Conservation (phyloP, 805 yeast species). For the Grigorovia transvaalensis region DNA sequence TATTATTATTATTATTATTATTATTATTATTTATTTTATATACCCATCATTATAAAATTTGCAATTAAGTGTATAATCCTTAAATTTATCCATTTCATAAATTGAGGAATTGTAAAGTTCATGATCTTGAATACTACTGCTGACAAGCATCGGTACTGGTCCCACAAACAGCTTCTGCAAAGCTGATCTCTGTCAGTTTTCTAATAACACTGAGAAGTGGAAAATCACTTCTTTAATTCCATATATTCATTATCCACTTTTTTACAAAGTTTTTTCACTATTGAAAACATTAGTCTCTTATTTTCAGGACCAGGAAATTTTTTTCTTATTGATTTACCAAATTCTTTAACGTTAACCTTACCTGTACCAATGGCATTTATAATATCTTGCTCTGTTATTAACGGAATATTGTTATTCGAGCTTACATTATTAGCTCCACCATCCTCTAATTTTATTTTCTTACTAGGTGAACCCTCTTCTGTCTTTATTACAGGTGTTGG, state of each 20-base stretch:
- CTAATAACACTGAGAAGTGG: neutral
- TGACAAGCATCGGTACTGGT: no score
- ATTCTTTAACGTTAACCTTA: conserved; percentile 39
- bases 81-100: neutral
- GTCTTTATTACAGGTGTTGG: conserved; percentile 1
- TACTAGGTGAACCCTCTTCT: conserved; percentile 15
- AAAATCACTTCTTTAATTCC: conserved; percentile 19
- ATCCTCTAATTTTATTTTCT: conserved; percentile 33
- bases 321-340: conserved; percentile 50
- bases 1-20: no score
- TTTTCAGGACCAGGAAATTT: conserved; percentile 32
- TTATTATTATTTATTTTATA: neutral
- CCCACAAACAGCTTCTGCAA: no score
- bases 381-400: conserved; percentile 67
- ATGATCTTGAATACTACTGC: neutral
- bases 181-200: no score
- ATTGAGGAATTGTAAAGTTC: neutral
- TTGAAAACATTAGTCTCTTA: conserved; percentile 23
- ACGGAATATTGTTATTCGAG: neutral
- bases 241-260: conserved; percentile 24
- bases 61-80: neutral
- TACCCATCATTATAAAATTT: neutral
- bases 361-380: conserved; percentile 42
- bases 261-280: conserved; percentile 24
- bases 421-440: conserved; percentile 7